These are phyloP conservation scores for Calonectria honghensis DNA, from an alignment of 2,329 filamentous ascomycete species.

Conservation along the genomic window DNA sequence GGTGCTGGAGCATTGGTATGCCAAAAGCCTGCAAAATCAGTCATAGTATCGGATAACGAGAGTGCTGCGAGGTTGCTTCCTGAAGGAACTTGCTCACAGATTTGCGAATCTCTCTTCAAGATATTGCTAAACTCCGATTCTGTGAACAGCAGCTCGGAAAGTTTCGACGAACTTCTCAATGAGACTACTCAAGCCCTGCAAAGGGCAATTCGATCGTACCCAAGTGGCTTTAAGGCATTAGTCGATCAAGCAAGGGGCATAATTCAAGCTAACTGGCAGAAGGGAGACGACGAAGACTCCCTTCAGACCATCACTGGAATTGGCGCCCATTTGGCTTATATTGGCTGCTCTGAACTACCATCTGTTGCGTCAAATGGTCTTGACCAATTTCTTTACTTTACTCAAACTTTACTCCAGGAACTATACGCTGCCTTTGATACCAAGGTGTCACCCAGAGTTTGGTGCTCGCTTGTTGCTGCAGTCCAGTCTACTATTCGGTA, in stretches of 20 bases:
- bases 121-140: slow-evolving; percentile 54
- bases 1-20: slow-evolving; percentile 67
- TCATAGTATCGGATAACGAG: slow-evolving; percentile 25
- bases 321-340: slow-evolving; percentile 67
- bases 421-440: slow-evolving; percentile 61
- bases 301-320: slow-evolving; percentile 59
- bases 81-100: slow-evolving; percentile 60
- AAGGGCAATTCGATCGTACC: slow-evolving; percentile 60
- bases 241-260: slow-evolving; percentile 54
- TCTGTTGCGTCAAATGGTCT: slow-evolving; percentile 54
- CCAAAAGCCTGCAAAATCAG: slow-evolving; percentile 59
- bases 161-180: slow-evolving; percentile 62
- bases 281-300: slow-evolving; percentile 46
- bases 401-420: slow-evolving; percentile 59
- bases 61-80: slow-evolving; percentile 59
- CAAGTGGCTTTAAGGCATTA: slow-evolving; percentile 60
- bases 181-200: slow-evolving; percentile 65
- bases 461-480: slow-evolving; percentile 62
- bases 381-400: slow-evolving; percentile 64
- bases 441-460: slow-evolving; percentile 58
- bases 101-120: slow-evolving; percentile 61
- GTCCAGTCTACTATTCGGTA: slow-evolving; percentile 60
- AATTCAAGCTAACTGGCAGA: slow-evolving; percentile 52
- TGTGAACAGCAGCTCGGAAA: slow-evolving; percentile 44
- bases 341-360: slow-evolving; percentile 68